These are phyloP conservation scores for Amanita exitialis DNA, from an alignment of 768 basidiomycete genomes.

Conservation along the genomic window DNA sequence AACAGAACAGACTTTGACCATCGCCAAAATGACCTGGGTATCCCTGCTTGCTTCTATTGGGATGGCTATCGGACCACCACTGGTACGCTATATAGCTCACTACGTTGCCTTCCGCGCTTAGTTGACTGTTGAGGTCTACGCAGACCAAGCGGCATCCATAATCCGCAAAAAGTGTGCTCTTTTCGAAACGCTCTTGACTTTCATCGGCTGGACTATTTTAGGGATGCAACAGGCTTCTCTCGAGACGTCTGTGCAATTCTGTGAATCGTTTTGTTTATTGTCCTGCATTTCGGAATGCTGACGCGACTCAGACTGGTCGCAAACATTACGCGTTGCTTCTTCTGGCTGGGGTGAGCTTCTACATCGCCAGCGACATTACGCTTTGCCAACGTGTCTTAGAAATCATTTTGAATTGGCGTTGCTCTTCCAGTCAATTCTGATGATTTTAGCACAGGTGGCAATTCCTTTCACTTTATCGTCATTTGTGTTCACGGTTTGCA, in stretches of 20 bases:
- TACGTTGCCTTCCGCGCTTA: constrained; percentile 3
- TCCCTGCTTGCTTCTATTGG: constrained; percentile 59
- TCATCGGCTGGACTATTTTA: constrained; percentile 18
- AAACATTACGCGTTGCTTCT: constrained; percentile 85
- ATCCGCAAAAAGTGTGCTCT: constrained; percentile 54
- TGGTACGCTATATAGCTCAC: constrained; percentile 25
- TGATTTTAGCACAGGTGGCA: constrained; percentile 75
- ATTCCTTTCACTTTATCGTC: not conserved
- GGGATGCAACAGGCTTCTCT: constrained; percentile 81
- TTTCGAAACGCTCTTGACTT: not conserved
- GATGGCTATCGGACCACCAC: constrained; percentile 79
- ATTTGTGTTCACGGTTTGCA: constrained; percentile 9
- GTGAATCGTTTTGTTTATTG: constrained; percentile 25
- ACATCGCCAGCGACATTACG: not conserved
- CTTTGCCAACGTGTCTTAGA: constrained; percentile 16
- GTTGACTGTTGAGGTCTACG: constrained; percentile 47
- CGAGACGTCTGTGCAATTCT: constrained; percentile 81
- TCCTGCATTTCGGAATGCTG: not conserved
- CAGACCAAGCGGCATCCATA: constrained; percentile 77
- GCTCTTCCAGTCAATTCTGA: constrained; percentile 72
- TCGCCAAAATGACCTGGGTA: constrained; percentile 38
- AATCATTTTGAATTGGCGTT: constrained; percentile 67
- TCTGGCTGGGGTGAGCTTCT: constrained; percentile 62
- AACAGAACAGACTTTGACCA: too few relatives aligned
- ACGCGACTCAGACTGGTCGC: constrained; percentile 49